Evolutionary conservation across 192 early-diverging fungal genomes (phyloP).

Genomic region (Oehlia diaphana): DNA sequence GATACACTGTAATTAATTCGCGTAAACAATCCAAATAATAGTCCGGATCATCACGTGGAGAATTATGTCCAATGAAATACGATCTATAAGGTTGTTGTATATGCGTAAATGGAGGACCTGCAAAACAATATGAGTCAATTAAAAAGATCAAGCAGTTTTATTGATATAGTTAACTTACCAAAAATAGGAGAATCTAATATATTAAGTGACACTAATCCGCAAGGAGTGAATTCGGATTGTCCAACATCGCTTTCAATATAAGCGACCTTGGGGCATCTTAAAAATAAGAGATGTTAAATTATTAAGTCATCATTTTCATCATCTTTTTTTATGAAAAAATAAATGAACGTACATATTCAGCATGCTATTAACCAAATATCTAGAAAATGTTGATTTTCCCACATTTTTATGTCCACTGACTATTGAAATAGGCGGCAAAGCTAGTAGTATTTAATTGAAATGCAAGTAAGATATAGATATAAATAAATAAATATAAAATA

Average conservation of each 20-base stretch:
- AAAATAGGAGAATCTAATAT: slow-evolving; percentile 68
- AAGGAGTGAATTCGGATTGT: slow-evolving; percentile 84
- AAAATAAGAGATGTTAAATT: slow-evolving; percentile 4
- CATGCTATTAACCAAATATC: slow-evolving; percentile 74
- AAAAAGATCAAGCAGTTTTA: background rate
- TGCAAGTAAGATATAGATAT: background rate
- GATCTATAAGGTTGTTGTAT: slow-evolving; percentile 59
- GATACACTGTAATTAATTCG: slow-evolving; percentile 62
- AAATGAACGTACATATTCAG: slow-evolving; percentile 56
- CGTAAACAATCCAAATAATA: slow-evolving; percentile 71
- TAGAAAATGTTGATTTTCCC: slow-evolving; percentile 91
- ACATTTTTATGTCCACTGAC: slow-evolving; percentile 78
- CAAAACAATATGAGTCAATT: background rate
- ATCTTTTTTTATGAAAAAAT: background rate
- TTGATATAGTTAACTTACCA: background rate
- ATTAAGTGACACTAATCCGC: slow-evolving; percentile 80
- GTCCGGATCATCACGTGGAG: slow-evolving; percentile 80
- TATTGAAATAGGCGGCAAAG: slow-evolving; percentile 52
- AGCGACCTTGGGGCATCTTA: slow-evolving; percentile 68
- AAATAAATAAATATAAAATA: too few species aligned
- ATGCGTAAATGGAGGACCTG: slow-evolving; percentile 84
- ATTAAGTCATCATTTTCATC: slow-evolving; percentile 4
- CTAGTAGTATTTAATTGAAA: background rate
- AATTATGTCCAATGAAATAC: slow-evolving; percentile 73
- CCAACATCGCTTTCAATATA: slow-evolving; percentile 93